phyloP scores from a whole-genome alignment of 2,329 filamentous ascomycete species.

The Helicocarpus griseus region DNA sequence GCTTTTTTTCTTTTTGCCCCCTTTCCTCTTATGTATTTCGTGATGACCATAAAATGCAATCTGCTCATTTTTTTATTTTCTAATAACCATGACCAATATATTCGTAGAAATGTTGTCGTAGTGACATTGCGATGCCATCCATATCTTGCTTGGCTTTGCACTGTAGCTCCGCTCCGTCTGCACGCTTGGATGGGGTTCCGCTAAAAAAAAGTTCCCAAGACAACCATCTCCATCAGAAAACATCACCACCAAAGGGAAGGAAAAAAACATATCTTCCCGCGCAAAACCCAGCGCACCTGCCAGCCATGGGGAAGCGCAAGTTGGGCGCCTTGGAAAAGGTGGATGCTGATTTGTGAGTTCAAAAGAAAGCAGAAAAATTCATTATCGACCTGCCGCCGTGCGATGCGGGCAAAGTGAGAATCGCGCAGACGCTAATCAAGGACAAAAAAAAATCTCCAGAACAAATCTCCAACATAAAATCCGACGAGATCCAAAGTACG shows the following conservation, averaged over 20 bases:
- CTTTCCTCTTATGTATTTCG: constrained; percentile 44
- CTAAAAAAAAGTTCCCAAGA: background rate
- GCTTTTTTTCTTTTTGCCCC: background rate
- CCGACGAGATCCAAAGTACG: constrained; percentile 68
- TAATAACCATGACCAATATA: too few species aligned
- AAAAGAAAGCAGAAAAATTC: constrained; percentile 9
- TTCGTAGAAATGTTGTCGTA: too few species aligned
- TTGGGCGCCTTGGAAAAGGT: constrained; percentile 90
- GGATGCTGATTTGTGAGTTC: constrained; percentile 67
- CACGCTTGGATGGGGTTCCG: too few species aligned
- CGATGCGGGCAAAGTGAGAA: background rate
- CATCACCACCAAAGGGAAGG: constrained; percentile 51
- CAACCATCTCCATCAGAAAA: background rate
- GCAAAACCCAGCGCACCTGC: constrained; percentile 3
- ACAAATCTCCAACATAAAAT: constrained; percentile 89
- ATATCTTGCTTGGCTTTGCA: too few species aligned
- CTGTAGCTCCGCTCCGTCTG: too few species aligned
- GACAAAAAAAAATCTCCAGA: constrained; percentile 33
- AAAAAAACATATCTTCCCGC: constrained; percentile 67
- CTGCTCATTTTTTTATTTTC: background rate
- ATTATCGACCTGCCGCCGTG: constrained; percentile 15
- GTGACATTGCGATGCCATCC: too few species aligned
- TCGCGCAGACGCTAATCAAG: constrained; percentile 12
- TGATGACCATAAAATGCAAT: background rate
- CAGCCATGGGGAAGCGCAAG: constrained; percentile 70